These are phyloP conservation scores for Dactylonectria macrodidyma DNA, from an alignment of 2,329 filamentous ascomycete species.

Conservation along the genomic window DNA sequence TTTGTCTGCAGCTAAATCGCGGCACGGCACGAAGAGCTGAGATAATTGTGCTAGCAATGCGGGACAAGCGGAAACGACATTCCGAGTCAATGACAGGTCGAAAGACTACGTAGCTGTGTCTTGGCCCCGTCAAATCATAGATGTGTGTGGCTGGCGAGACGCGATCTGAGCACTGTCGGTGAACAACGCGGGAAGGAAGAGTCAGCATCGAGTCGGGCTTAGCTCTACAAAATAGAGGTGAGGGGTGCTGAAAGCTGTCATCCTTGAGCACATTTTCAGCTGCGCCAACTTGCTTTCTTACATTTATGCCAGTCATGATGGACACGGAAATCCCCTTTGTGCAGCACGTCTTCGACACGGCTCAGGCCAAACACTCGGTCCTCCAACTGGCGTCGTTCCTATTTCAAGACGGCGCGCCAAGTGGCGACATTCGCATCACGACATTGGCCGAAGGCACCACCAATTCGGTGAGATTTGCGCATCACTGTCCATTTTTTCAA, in stretches of 20 bases:
- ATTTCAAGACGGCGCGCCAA: constrained; percentile 24
- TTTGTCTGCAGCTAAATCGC: neutral
- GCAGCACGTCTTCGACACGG: constrained; percentile 32
- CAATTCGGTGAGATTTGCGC: constrained; percentile 35
- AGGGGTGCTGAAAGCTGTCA: neutral
- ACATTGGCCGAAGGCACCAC: constrained; percentile 40
- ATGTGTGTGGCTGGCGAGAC: neutral
- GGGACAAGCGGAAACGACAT: neutral
- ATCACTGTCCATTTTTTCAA: neutral
- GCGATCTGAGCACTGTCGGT: neutral
- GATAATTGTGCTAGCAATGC: neutral
- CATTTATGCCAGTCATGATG: neutral
- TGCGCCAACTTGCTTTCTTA: neutral
- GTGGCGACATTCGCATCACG: constrained; percentile 24
- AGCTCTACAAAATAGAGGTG: constrained; percentile 23
- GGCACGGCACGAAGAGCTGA: neutral
- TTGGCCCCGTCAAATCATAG: neutral
- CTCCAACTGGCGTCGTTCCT: constrained; percentile 29
- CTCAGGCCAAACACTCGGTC: constrained; percentile 32
- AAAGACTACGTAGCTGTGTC: neutral
- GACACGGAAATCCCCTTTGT: constrained; percentile 27
- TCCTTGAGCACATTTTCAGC: neutral
- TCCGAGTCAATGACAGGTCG: neutral
- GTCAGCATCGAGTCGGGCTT: neutral
- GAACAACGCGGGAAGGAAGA: neutral